Base-by-base conservation (phyloP, 2,329 filamentous ascomycete genomes). In the Bipolaris gigantea region DNA sequence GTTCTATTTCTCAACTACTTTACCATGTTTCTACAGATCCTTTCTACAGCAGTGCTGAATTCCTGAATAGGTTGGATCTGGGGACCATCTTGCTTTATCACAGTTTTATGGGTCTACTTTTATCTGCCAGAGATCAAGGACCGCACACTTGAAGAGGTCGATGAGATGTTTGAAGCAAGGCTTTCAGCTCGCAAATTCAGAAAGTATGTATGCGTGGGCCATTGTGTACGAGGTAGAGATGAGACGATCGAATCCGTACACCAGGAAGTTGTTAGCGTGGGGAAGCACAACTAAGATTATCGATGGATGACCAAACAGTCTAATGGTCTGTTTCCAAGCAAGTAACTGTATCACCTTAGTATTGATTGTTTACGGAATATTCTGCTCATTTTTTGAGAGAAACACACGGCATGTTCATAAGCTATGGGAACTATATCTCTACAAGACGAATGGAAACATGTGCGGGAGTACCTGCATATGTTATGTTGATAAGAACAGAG, bases 121-220 rank as follows among this genome's bases (percentile, higher is more conserved):
- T 72, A 61, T 56, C 59, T 71, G 0, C 66, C 67, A 1, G 69
- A 72, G 45, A 70, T 71, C 56, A 74, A 81, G 25, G 82, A 75
- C 60, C 58, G 69, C 8, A 71, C 67, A 1, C 62, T 72, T 4
- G 69, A 72, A 32, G 69, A 72, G 19, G 66, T 72, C 15, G 67
- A 71, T 23, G 68, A 71, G 60, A 71, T 72, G 68, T 72, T 72
- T 40, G 68, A 71, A 45, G 66, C 64, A 11, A 61, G 47, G 19
- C 57, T 71, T 1, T 56, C 67, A 1, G 68, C 68, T n/a, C 56
- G 66, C 42, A 63, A 69, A 56, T 72, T 72, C 50, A 62, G 68
- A 18, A 65, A 68, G 50, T 71, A 71, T 46, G 63, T 70, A 1
- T 72, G 69, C 21, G 61, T 59, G 21, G 67, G 67, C 5, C 42